These are phyloP conservation scores for Amaranthus palmeri DNA, from an alignment of 148 eudicot species.

Conservation along the genomic window DNA sequence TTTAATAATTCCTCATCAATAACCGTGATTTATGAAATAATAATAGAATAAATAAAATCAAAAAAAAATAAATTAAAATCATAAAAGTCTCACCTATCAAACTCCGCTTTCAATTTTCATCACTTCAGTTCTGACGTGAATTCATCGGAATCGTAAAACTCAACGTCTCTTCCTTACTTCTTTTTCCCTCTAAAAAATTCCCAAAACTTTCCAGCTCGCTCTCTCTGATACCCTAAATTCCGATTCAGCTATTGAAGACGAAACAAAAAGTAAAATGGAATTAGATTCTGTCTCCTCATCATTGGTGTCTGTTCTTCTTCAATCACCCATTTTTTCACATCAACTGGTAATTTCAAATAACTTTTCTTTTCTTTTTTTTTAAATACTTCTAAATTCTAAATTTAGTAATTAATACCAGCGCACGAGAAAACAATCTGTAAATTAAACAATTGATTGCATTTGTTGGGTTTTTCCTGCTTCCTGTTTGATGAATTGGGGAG, in stretches of 20 bases:
- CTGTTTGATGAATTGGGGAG: slow-evolving; percentile 29
- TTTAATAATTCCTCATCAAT: no score
- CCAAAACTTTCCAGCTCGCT: slow-evolving; percentile 20
- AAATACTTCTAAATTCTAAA: background rate
- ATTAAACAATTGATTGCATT: background rate
- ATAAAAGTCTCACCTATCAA: no score
- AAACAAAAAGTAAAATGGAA: slow-evolving; percentile 1
- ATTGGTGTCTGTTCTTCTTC: slow-evolving; percentile 9
- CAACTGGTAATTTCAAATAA: slow-evolving; percentile 4
- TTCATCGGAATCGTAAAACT: no score
- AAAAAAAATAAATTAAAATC: no score
- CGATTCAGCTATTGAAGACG: background rate
- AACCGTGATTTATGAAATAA: no score
- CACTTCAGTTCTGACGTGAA: no score
- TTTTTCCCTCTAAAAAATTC: slow-evolving; percentile 6
- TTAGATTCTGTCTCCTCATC: slow-evolving; percentile 22
- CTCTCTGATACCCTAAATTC: slow-evolving; percentile 6
- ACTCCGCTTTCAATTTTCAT: no score
- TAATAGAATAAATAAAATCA: no score
- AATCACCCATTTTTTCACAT: slow-evolving; percentile 6
- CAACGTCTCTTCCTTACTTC: background rate
- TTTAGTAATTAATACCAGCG: background rate
- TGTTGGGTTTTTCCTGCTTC: background rate
- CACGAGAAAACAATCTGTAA: background rate
- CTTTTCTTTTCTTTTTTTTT: background rate